These are phyloP conservation scores for Euphorbia celastroides DNA, from an alignment of 441 rosid species.

Conservation along the genomic window DNA sequence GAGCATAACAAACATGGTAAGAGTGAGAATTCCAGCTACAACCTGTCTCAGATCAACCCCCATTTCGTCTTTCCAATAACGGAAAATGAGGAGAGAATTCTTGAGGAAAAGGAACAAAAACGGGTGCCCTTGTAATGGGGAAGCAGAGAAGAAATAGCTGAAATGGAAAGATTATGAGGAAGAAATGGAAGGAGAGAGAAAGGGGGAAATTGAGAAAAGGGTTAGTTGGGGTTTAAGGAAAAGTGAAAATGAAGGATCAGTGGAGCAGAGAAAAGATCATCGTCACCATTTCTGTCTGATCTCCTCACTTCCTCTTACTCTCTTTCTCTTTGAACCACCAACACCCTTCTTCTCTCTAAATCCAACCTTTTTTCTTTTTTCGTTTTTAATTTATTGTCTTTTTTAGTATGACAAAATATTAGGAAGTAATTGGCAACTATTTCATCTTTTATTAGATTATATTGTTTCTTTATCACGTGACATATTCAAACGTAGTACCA, in stretches of 20 bases:
- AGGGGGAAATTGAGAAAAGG: background rate
- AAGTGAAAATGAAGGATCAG: background rate
- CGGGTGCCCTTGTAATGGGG: background rate
- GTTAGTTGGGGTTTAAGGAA: background rate
- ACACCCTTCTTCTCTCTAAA: conserved; percentile 6
- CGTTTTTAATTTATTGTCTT: background rate
- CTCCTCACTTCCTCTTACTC: background rate
- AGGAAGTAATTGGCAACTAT: background rate
- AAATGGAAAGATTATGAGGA: background rate
- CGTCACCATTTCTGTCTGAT: background rate
- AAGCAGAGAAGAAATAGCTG: background rate
- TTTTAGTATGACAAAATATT: background rate
- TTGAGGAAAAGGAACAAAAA: background rate
- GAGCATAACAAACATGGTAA: conserved; percentile 95
- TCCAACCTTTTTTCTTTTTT: background rate
- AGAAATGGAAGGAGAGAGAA: background rate
- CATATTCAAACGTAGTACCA: too few species aligned
- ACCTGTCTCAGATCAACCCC: conserved; percentile 96
- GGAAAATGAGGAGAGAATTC: background rate
- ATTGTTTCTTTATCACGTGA: too few species aligned
- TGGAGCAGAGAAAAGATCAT: conserved; percentile 2
- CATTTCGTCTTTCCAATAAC: conserved; percentile 35
- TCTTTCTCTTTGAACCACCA: conserved; percentile 7
- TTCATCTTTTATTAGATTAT: too few species aligned
- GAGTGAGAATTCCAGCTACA: conserved; percentile 82